Evolutionary conservation across 768 basidiomycete species (phyloP).

Genomic region (Pleurotus platypus): DNA sequence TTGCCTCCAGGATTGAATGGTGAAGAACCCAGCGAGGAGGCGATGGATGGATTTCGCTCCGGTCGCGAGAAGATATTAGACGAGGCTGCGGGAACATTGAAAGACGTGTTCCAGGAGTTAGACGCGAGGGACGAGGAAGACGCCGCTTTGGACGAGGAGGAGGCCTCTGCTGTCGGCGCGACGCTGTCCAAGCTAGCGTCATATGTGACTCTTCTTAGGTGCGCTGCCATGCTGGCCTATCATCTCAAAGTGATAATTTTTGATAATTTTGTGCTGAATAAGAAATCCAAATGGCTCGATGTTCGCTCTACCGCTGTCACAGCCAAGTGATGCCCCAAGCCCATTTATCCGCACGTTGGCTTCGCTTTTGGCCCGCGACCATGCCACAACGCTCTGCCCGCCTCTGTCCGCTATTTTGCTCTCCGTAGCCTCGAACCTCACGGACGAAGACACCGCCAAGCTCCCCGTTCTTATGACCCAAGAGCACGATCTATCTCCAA

Average conservation of each 20-base stretch:
- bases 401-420: slow-evolving; percentile 62
- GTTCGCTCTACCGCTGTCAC: slow-evolving; percentile 48
- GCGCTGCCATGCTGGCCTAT: slow-evolving; percentile 21
- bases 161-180: slow-evolving; percentile 60
- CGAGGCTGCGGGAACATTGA: slow-evolving; percentile 66
- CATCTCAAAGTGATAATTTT: slow-evolving; percentile 3
- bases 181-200: slow-evolving; percentile 55
- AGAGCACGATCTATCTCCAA: slow-evolving; percentile 67
- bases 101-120: slow-evolving; percentile 71
- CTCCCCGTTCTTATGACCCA: slow-evolving; percentile 61
- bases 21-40: slow-evolving; percentile 17
- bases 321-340: slow-evolving; percentile 53
- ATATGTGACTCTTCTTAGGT: slow-evolving; percentile 60
- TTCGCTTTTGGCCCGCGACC: slow-evolving; percentile 60
- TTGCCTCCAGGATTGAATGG: slow-evolving; percentile 9
- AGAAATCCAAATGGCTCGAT: slow-evolving; percentile 42
- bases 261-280: slow-evolving; percentile 2
- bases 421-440: slow-evolving; percentile 63
- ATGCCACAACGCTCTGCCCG: slow-evolving; percentile 53
- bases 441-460: slow-evolving; percentile 62
- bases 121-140: slow-evolving; percentile 61
- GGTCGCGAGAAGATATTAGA: slow-evolving; percentile 58
- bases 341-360: slow-evolving; percentile 62
- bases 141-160: slow-evolving; percentile 57
- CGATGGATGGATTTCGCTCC: slow-evolving; percentile 9